Conservation (phyloP, 805 yeast genomes). For the Cephaloascus fragrans region DNA sequence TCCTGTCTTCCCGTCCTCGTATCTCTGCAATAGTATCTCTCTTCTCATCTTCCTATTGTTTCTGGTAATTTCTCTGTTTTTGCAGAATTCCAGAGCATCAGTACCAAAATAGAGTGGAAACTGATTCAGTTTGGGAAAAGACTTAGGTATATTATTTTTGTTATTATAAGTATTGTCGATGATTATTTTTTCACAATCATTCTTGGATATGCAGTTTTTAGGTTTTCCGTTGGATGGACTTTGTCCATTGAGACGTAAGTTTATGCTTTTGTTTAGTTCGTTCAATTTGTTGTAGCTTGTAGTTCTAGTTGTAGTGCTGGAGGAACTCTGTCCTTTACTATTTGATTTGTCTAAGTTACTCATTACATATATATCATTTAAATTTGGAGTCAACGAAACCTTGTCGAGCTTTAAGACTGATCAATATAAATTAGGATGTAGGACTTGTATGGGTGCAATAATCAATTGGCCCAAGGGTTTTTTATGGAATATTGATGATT, state of each 20-base stretch:
- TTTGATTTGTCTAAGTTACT: not conserved
- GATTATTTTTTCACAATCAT: not conserved
- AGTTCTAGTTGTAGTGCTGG: not conserved
- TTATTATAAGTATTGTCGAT: not conserved
- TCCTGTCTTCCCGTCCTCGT: not conserved
- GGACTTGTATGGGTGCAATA: too few species aligned
- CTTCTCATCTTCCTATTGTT: not conserved
- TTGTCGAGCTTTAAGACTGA: too few species aligned
- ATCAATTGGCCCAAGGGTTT: too few species aligned
- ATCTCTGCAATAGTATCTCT: not conserved
- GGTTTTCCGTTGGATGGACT: too few species aligned
- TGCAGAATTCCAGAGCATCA: constrained; percentile 15
- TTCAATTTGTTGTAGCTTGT: not conserved
- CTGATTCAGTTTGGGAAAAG: not conserved
- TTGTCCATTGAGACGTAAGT: not conserved
- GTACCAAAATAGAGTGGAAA: constrained; percentile 22
- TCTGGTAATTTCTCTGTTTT: constrained; percentile 8
- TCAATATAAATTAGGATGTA: too few species aligned
- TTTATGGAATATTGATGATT: too few species aligned
- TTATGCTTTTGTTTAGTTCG: not conserved
- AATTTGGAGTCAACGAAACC: too few species aligned
- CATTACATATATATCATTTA: not conserved
- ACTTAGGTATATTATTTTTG: not conserved
- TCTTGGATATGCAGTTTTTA: too few species aligned
- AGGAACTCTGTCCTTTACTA: not conserved